Conservation (phyloP, 2,329 filamentous ascomycete species). For the Colletotrichum tropicicola region DNA sequence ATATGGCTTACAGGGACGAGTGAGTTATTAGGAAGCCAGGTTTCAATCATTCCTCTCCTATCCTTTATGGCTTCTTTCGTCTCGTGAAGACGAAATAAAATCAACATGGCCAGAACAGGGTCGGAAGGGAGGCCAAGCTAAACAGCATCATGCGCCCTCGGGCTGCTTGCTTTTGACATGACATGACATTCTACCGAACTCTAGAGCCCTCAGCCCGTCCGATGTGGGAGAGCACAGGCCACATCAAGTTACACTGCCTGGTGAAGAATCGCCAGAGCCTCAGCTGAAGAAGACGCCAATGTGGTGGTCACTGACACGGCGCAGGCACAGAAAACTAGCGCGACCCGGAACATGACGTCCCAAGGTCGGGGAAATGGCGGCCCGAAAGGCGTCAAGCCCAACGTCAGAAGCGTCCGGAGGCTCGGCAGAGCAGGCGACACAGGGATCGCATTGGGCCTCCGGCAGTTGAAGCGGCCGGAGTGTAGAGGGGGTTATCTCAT, state of each 20-base stretch:
- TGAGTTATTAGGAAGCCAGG: too few species aligned
- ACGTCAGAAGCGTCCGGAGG: constrained; percentile 11
- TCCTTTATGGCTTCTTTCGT: too few species aligned
- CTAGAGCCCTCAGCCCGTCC: neutral
- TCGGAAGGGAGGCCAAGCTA: too few species aligned
- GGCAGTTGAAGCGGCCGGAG: constrained; percentile 11
- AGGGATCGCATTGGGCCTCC: neutral
- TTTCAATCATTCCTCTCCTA: too few species aligned
- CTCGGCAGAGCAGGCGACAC: constrained; percentile 3
- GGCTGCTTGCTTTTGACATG: neutral
- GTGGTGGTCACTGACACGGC: too few species aligned
- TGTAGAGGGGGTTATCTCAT: constrained; percentile 11
- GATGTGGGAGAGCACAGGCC: neutral
- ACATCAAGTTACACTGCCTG: neutral
- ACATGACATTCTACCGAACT: neutral
- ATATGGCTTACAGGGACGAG: too few species aligned
- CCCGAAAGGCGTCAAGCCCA: neutral
- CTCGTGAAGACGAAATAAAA: too few species aligned
- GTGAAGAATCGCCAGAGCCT: neutral
- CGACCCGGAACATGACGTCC: neutral
- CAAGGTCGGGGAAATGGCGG: neutral
- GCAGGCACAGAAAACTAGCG: neutral
- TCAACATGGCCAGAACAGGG: too few species aligned
- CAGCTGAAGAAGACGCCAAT: too few species aligned
- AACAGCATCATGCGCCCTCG: too few species aligned